Base-by-base conservation (phyloP, 257 asterid genomes). In the Petunia axillaris region DNA sequence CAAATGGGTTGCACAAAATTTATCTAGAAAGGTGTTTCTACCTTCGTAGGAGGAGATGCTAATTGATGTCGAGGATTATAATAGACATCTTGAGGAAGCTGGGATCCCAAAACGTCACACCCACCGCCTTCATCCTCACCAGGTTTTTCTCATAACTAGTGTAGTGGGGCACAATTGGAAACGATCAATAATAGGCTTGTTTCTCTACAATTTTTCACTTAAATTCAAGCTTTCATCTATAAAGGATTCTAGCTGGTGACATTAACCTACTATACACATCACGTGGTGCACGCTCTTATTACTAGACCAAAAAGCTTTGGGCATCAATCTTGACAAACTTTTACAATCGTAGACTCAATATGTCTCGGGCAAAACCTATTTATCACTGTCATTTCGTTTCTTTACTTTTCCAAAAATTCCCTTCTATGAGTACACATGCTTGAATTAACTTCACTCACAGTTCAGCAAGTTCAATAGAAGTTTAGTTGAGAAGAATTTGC, bases 1-100 rank as follows among this genome's bases (percentile, higher is more conserved):
- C 6, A 89, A 83, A 87, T 93, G 97, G 97, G 83, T 90, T 11
- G 93, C 96, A 0, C 80, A 40, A 3, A 85, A 84, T 60, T 75
- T 91, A 58, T 89, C 92, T 1, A 91, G 93, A 8, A 87, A 82
- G 76, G 87, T 40, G 0, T 5, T 25, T 40, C 85, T 93, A 53
- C 96, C 94, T 0, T 84, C 91, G 0, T 70, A 58, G 68, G 90
- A 84, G 77, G 85, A 86, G 41, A 93, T 91, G 97, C 16, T 84
- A 78, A 81, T 85, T 0, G 89, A 88, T 39, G 87, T 88, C n/a
- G 63, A 87, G 74, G 77, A 81, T 38, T 46, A 86, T 80, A 91
- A 92, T 81, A 80, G 16, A 81, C 1, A 8, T 13, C 68, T 90
- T 90, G 90, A 86, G 77, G 87, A 65, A 41, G 52, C 75, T 40